Conservation (phyloP, 768 basidiomycete species). For the Agrocybe praecox region DNA sequence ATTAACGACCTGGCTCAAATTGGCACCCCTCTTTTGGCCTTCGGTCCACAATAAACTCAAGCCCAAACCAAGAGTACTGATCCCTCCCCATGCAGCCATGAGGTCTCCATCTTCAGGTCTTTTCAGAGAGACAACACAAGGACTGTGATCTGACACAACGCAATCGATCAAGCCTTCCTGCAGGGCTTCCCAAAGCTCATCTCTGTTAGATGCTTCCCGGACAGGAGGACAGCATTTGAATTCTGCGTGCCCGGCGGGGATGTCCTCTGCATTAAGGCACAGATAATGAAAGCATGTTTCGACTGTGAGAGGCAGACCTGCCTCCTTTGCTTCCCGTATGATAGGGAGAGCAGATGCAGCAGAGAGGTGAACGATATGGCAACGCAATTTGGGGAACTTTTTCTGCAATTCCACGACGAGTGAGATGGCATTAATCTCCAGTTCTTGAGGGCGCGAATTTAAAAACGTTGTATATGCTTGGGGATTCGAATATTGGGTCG, state of each 20-base stretch:
- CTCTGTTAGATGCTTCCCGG: constrained; percentile 70
- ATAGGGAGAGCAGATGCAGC: constrained; percentile 79
- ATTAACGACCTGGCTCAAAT: constrained; percentile 62
- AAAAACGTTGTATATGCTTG: constrained; percentile 82
- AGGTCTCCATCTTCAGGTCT: constrained; percentile 75
- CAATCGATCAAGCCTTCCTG: constrained; percentile 85
- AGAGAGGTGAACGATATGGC: constrained; percentile 96
- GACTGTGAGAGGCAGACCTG: constrained; percentile 76
- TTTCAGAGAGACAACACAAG: constrained; percentile 85
- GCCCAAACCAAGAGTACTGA: constrained; percentile 89
- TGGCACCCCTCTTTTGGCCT: constrained; percentile 57
- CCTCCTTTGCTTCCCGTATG: constrained; percentile 67
- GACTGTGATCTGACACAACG: constrained; percentile 96
- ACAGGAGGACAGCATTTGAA: constrained; percentile 99
- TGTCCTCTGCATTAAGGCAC: constrained; percentile 68
- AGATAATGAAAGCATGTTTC: constrained; percentile 99
- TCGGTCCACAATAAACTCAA: constrained; percentile 91
- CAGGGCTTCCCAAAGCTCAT: constrained; percentile 81
- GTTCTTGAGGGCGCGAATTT: constrained; percentile 74
- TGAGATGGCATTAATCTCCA: constrained; percentile 83
- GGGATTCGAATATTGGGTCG: constrained; percentile 31
- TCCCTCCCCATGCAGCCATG: constrained; percentile 94
- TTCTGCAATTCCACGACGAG: constrained; percentile 71
- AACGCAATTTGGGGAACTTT: constrained; percentile 67
- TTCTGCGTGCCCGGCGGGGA: constrained; percentile 77